Conservation (phyloP, 225 moss, liverwort and hornwort species). For the Physcomitrellopsis africana region DNA sequence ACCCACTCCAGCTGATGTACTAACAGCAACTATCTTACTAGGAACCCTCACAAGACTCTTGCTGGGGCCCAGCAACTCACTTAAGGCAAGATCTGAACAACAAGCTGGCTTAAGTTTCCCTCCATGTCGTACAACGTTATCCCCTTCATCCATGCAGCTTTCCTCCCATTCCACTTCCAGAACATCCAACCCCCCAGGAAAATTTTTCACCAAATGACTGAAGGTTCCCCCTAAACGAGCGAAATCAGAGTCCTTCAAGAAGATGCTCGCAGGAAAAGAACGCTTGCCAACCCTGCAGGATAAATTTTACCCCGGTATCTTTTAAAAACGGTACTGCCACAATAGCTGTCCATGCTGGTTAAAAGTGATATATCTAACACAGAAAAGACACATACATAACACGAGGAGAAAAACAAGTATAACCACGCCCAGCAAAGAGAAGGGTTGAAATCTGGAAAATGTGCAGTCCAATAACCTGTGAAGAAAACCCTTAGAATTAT, state of each 20-base stretch:
- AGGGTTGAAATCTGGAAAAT: too few relatives aligned
- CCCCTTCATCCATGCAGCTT: slow-evolving; percentile 91
- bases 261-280: slow-evolving; percentile 77
- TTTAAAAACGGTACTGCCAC: fast-evolving
- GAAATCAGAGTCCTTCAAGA: slow-evolving; percentile 89
- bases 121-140: slow-evolving; percentile 74
- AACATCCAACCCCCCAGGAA: slow-evolving; percentile 61
- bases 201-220: slow-evolving; percentile 83
- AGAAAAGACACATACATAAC: neutral
- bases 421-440: neutral
- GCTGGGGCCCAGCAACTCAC: slow-evolving; percentile 55
- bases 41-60: slow-evolving; percentile 67
- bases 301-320: neutral
- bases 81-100: slow-evolving; percentile 72
- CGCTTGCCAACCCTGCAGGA: slow-evolving; percentile 73
- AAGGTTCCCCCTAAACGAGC: slow-evolving; percentile 96
- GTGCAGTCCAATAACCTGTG: slow-evolving; percentile 48
- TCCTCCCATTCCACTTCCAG: slow-evolving; percentile 92
- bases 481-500: slow-evolving; percentile 69
- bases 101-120: slow-evolving; percentile 87
- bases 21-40: slow-evolving; percentile 58
- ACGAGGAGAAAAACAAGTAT: neutral
- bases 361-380: neutral
- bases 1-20: slow-evolving; percentile 52
- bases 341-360: fast-evolving